These are phyloP conservation scores for Fusarium circinatum DNA, from an alignment of 2,329 filamentous ascomycete genomes.

Conservation along the genomic window DNA sequence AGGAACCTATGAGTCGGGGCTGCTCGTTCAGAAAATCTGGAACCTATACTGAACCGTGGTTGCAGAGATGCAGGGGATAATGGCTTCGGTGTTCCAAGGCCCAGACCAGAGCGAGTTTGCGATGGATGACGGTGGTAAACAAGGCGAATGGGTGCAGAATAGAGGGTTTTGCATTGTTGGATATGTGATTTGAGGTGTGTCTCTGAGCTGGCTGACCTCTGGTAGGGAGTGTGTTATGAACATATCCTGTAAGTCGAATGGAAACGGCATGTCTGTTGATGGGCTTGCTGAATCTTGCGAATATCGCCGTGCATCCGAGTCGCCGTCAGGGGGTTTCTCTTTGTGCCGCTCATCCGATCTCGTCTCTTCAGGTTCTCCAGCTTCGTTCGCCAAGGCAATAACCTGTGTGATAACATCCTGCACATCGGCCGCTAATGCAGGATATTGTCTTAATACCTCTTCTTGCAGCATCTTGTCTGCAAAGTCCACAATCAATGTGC, in stretches of 20 bases:
- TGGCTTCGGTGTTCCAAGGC: background rate
- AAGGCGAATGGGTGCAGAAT: background rate
- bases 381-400: slow-evolving; percentile 3
- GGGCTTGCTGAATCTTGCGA: background rate
- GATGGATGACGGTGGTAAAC: background rate
- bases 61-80: background rate
- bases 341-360: background rate
- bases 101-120: background rate
- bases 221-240: background rate
- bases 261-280: no score
- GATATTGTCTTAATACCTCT: slow-evolving; percentile 2
- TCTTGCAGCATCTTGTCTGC: slow-evolving; percentile 11
- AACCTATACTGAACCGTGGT: background rate
- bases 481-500: slow-evolving; percentile 7
- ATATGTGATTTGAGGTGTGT: background rate
- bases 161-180: background rate
- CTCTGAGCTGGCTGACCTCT: background rate
- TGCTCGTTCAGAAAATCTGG: background rate
- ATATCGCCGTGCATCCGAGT: background rate
- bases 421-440: background rate
- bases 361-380: background rate
- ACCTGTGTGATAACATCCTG: slow-evolving; percentile 6
- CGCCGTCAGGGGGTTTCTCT: background rate
- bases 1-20: background rate
- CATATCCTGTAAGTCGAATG: background rate